Base-by-base conservation (phyloP, 495 filamentous ascomycete species). In the Penicillium riverlandense region DNA sequence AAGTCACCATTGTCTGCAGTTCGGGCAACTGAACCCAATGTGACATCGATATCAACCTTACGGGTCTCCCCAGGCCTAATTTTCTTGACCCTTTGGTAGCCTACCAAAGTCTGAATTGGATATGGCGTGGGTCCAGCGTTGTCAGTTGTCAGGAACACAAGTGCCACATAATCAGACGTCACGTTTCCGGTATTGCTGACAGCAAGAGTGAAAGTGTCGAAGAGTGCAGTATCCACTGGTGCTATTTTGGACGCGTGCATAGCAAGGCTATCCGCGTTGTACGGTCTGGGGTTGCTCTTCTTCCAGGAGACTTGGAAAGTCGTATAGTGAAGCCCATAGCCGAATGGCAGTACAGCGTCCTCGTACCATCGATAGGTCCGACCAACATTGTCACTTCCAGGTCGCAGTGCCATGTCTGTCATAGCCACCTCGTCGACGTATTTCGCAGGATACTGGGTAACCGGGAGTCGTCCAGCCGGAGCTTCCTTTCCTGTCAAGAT, bases 341-440 rank as follows among this genome's bases (percentile, higher is more conserved):
- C 79, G 46, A 81, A 83, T 7, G 69, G 67, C 16, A 74, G 74
- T 13, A 77, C 68, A 0, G 77, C 63, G 2, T 54, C 68, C 9
- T 71, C 74, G 49, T 81, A 84, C 75, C 75, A 84, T 52, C 72
- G 76, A 44, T 84, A 84, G 0, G 80, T 84, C 37, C 77, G 69
- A 1, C 79, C 77, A 0, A 61, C 59, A 37, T 66, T 72, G 5
- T 37, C 34, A 0, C 58, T 48, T 16, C 61, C 62, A 0, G 79
- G 77, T 0, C 78, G 71, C 6, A 83, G 57, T 16, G 49, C 55
- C 77, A 82, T 81, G 41, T 83, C 70, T 0, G 70, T 77, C 45
- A 75, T 73, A 0, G 76, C 67, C 47, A 80, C 70, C 29, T 75
- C 53, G 36, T 60, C 40, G 1, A 74, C 73, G 50, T 81, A 82